A percentile compares a stretch with the other conserved stretches of the same genome.
Conservation (phyloP, 257 asterid genomes). For the Fraxinus quadrangulata region DNA sequence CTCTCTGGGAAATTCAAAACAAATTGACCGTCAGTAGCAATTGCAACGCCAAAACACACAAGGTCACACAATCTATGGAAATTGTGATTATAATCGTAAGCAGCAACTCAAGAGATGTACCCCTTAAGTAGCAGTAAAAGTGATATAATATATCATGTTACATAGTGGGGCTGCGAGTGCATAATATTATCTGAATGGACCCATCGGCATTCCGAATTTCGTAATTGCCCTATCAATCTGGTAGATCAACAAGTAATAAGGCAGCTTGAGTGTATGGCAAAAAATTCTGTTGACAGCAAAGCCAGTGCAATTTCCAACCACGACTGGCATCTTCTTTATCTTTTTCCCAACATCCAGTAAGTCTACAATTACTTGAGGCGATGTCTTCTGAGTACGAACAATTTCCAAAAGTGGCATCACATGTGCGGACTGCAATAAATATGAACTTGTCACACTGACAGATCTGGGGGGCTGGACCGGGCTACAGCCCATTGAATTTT, state of each 20-base stretch:
- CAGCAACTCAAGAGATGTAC: conserved; percentile 1
- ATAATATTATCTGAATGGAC: conserved; percentile 78
- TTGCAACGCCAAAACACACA: conserved; percentile 86
- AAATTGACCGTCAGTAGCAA: conserved; percentile 81
- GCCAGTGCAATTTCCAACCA: conserved; percentile 96
- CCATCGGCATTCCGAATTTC: conserved; percentile 97
- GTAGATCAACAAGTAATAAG: conserved; percentile 76
- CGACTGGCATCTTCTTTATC: conserved; percentile 91
- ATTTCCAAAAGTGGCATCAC: conserved; percentile 97
- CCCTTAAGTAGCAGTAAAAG: background rate
- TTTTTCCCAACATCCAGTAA: conserved; percentile 81
- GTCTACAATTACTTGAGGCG: conserved; percentile 85
- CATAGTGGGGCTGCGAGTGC: background rate
- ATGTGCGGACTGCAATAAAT: conserved; percentile 84
- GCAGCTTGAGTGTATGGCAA: conserved; percentile 94
- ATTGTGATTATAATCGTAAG: conserved; percentile 5
- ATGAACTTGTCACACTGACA: background rate
- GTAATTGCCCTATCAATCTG: conserved; percentile 71
- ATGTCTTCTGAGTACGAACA: conserved; percentile 82
- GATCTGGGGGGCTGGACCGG: too few species aligned
- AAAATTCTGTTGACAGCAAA: conserved; percentile 91
- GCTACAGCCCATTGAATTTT: too few species aligned
- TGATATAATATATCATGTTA: background rate
- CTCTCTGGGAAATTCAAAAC: conserved; percentile 81
- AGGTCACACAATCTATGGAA: conserved; percentile 73